Evolutionary conservation across 257 asterid species (phyloP), one percentile per base, ranked within the genome.

Genomic region (Lycium barbarum): DNA sequence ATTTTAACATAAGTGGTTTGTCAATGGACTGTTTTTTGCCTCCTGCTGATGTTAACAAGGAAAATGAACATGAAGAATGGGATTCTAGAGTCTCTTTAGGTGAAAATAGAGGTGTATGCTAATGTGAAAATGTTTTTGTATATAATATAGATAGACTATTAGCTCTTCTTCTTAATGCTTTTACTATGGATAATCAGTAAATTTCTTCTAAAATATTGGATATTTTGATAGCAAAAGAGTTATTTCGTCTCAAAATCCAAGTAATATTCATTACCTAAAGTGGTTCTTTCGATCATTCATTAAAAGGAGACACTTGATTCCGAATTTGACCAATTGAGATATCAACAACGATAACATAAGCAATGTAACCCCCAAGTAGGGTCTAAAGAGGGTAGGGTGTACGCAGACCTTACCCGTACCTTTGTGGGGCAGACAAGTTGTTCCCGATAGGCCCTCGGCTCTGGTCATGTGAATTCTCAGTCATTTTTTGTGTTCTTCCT

Each of bases 11-110:
- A 17, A 84, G 91, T 58, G 98, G 98, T 2, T 88, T 96, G 80
- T 92, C 98, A 6, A 7, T 80, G 49, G 98, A 96, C 62, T 89
- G 95, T 57, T 95, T 96, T 88, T 81, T 93, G 92, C 93, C 99
- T 83, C 99, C 99, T 5, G 85, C 95, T 6, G 96, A 90, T 81
- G 90, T 51, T 40, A 87, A 80, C 53, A 89, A 89, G 84, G 97
- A 86, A 33, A 80, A 26, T 35, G 88, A 88, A 43, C 78, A 74
- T 57, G 87, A 86, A 85, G 88, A 89, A n/a, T 80, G 70, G 20
- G 45, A 59, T 81, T 13, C 45, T 51, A 59, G 78, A 68, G 59
- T 12, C 17, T 45, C 55, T 45, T 62, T 62, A 20, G 62, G 58
- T 20, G 61, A 14, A 47, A 62, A 63, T n/a, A 47, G 57, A 62